Evolutionary conservation across 2,329 filamentous ascomycete genomes (phyloP), one percentile per base, ranked within the genome.

Genomic region (Fusarium tjaetaba): DNA sequence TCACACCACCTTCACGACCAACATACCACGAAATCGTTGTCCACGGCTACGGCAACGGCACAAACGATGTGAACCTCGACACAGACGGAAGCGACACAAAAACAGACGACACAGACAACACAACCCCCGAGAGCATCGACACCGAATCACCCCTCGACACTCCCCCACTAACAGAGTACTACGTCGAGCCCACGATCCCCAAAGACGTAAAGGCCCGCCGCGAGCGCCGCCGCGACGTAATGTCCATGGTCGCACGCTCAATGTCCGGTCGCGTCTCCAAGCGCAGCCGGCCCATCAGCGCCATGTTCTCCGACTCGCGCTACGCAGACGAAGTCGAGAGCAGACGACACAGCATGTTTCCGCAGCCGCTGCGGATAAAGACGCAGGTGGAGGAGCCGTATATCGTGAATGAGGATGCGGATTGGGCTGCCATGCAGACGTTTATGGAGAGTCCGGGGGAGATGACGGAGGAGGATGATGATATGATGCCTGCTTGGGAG

Each of bases 1-100:
- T 71, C 9, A 51, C 73, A 16, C 64, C 71, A 2, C 60, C 76
- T 4, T 24, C 71, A 28, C 70, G 74, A 49, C 75, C 73, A 4
- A 72, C 78, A 0, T 85, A 86, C 65, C 85, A 86, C 60, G 88
- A 90, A 74, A 88, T 89, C 34, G 80, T 88, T 0, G 83, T 89
- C 11, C 82, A 85, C 9, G 86, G 87, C 2, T 89, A 89, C 65
- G 88, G 87, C 15, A 89, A 89, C 55, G 87, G 86, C 3, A 87
- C 84, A 5, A 86, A 86, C 41, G 73, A 80, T 4, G 82, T 84
- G 8, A 80, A 70, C 28, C 48, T 80, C 11, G 78, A 77, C 9
- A 39, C 65, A 30, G 67, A 70, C 20, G 62, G 73, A 1, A 61
- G 65, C 18, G 77, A 76, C n/a, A 75, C 77, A 16, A 77, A 78